Evolutionary conservation across 1,284 basidiomycete genomes (phyloP), one percentile per base, ranked within the genome.

Genomic region (Termitomyces sp.): DNA sequence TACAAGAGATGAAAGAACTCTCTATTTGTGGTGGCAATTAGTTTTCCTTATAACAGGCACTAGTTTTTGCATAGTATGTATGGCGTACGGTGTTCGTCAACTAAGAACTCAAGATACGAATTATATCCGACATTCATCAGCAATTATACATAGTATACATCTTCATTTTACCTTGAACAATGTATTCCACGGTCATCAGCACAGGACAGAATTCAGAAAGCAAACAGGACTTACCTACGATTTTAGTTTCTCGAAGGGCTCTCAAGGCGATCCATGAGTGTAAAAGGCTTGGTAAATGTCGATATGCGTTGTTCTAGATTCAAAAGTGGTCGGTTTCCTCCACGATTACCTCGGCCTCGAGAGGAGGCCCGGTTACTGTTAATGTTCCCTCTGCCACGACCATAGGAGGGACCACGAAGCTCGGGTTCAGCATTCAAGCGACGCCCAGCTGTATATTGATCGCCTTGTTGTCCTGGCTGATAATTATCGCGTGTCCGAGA

Each of bases 1-100:
- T 98, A 51, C 91, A 93, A 64, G 94, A 98, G 74, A 99, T 99
- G 95, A 84, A 88, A 65, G 94, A 96, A 67, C 72, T 99, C 49
- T 90, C 90, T 8, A 99, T 99, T 64, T 95, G 90, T 63, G 88
- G 87, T 18, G 76, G 74, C 35, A 75, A 74, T 56, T 76, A 64
- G 30, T 44, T 30, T 5, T 26, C 8, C 18, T 5, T 43, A 7
- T 24, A 21, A 31, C n/a, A n/a, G 11, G 21, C 13, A 13, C 24
- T 30, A 19, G n/a, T 24, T 45, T 43, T 31, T 40, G 35, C 14
- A 24, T 21, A 18, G 24, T 16, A 31, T 30, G 35, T 39, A 41
- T 44, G 52, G 14, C 11, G 13, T 31, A 19, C n/a, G 33, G 2
- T 21, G 28, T n/a, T 40, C 13, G 46, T 37, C 34, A 18, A 37